phyloP scores from a whole-genome alignment of 1,139 yeast species.

The Pichia inconspicua region DNA sequence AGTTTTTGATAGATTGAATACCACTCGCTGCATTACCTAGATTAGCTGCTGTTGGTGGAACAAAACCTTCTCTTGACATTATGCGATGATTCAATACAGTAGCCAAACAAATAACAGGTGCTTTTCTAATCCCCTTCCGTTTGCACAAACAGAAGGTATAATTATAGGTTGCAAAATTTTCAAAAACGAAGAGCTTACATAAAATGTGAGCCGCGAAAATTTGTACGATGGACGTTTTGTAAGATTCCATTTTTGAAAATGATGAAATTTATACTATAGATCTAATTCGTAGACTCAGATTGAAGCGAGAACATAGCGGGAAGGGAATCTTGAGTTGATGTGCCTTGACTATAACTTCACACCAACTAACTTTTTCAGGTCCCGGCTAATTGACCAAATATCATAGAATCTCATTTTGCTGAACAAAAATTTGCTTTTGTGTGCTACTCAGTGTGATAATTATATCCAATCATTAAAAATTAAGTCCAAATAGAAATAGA shows the following conservation, averaged over 20 bases:
- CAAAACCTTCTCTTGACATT: constrained; percentile 75
- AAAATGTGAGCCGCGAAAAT: too few relatives aligned
- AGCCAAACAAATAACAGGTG: too few relatives aligned
- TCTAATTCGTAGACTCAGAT: too few relatives aligned
- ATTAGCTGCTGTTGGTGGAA: constrained; percentile 74
- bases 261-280: too few relatives aligned
- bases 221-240: not conserved
- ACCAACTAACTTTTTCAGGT: too few relatives aligned
- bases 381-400: not conserved
- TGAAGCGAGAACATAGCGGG: not conserved
- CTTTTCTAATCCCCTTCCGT: too few relatives aligned
- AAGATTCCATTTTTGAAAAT: not conserved
- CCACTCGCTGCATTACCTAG: constrained; percentile 66
- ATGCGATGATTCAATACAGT: too few relatives aligned
- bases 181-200: too few relatives aligned
- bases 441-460: not conserved
- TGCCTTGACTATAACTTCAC: not conserved
- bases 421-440: not conserved
- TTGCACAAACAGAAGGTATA: too few relatives aligned
- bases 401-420: not conserved
- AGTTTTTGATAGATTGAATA: constrained; percentile 57
- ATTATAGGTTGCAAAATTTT: too few relatives aligned
- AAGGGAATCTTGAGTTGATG: not conserved
- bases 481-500: too few relatives aligned
- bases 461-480: not conserved